Conservation (phyloP, 2,329 filamentous ascomycete species). For the Alternaria novae-zelandiae region DNA sequence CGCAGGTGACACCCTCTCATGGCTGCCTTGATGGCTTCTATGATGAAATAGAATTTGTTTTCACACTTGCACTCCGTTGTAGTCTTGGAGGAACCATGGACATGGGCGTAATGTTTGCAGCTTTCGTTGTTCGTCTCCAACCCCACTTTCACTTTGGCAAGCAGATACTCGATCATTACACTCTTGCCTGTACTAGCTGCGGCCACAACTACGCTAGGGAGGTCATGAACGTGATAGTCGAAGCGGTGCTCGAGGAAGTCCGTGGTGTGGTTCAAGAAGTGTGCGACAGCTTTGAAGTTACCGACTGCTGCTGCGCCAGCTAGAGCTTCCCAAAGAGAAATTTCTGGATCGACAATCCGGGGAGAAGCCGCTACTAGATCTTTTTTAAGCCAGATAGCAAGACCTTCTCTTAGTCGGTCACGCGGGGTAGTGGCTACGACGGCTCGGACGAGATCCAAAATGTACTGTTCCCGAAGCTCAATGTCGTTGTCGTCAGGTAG, state of each 20-base stretch:
- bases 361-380: background rate
- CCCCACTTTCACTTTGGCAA: background rate
- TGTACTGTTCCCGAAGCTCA: background rate
- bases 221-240: background rate
- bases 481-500: background rate
- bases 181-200: background rate
- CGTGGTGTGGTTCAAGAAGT: background rate
- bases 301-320: background rate
- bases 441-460: background rate
- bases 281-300: background rate
- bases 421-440: background rate
- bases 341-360: background rate
- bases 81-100: background rate
- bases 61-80: background rate
- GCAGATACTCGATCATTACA: background rate
- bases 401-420: background rate
- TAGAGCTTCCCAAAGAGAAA: background rate
- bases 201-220: background rate
- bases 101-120: background rate
- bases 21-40: background rate
- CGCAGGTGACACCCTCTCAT: background rate
- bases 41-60: background rate
- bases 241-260: background rate
- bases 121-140: background rate
- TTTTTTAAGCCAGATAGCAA: background rate